Percentiles rank a stretch among this genome's conserved stretches.
Conservation (phyloP, 2,329 filamentous ascomycete species). For the Microascus cirrosus region DNA sequence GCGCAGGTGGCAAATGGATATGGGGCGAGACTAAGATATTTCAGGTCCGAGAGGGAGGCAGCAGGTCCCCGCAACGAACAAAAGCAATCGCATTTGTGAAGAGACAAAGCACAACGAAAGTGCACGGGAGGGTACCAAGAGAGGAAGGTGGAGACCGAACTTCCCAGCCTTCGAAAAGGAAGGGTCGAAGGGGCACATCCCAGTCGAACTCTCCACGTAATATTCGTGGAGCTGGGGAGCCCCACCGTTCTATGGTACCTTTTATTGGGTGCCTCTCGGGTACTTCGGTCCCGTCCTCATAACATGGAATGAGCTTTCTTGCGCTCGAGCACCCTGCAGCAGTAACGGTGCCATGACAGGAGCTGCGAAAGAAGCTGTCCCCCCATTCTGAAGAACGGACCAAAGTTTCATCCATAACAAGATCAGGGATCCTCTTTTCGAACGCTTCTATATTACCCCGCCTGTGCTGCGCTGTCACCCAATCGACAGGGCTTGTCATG, state of each 20-base stretch:
- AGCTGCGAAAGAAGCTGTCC: too few relatives aligned
- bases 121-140: background rate
- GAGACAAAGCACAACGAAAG: background rate
- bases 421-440: too few relatives aligned
- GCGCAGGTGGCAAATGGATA: background rate
- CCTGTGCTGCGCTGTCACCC: too few relatives aligned
- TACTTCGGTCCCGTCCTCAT: background rate
- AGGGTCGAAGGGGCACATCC: background rate
- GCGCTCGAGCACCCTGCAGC: too few relatives aligned
- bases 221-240: background rate
- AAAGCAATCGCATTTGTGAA: background rate
- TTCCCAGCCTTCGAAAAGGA: background rate
- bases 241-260: background rate
- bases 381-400: too few relatives aligned
- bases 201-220: background rate
- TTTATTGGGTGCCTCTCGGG: background rate
- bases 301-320: too few relatives aligned
- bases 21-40: too few relatives aligned
- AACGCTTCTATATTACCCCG: too few relatives aligned
- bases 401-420: too few relatives aligned
- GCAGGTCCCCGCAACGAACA: background rate
- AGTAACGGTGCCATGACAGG: too few relatives aligned
- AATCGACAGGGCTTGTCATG: too few relatives aligned
- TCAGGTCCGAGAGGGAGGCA: too few relatives aligned
- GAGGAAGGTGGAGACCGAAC: background rate